Percentiles rank a stretch among this genome's conserved stretches.
phyloP scores from a whole-genome alignment of 805 yeast genomes.

The Ogataea minuta region DNA sequence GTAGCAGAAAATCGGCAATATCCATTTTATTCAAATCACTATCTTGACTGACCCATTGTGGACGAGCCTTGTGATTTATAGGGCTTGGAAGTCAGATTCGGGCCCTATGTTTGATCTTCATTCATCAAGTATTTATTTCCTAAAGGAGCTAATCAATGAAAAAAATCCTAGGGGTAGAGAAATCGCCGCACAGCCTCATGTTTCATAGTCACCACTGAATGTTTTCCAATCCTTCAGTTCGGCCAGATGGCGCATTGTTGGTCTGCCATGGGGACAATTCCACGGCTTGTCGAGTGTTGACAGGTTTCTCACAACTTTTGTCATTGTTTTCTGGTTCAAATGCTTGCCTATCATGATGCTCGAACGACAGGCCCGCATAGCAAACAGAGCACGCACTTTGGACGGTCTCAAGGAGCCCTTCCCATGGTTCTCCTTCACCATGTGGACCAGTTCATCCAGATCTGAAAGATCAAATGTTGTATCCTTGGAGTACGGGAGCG shows the following conservation, averaged over 20 bases:
- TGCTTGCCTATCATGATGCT: conserved; percentile 93
- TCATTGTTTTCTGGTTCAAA: conserved; percentile 60
- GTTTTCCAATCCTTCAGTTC: conserved; percentile 50
- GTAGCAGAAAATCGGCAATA: conserved; percentile 15
- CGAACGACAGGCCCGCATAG: conserved; percentile 92
- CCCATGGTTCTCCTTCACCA: conserved; percentile 57
- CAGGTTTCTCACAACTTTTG: conserved; percentile 60
- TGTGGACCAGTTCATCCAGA: conserved; percentile 72
- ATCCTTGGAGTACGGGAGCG: conserved; percentile 74
- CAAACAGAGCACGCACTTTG: conserved; percentile 80
- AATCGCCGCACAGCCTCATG: conserved; percentile 4
- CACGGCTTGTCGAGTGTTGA: conserved; percentile 85
- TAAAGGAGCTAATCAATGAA: conserved; percentile 29
- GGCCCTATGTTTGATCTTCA: conserved; percentile 4
- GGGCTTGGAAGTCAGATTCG: background rate
- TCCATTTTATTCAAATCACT: no score
- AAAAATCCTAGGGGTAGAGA: background rate
- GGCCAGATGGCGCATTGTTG: conserved; percentile 88
- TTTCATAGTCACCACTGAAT: conserved; percentile 42
- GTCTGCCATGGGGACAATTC: conserved; percentile 97
- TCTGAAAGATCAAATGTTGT: conserved; percentile 66
- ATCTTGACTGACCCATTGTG: background rate
- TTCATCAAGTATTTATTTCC: conserved; percentile 26
- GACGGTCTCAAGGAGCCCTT: conserved; percentile 53
- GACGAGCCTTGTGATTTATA: conserved; percentile 1